Conservation (phyloP, 1,139 yeast species). For the Candida glucosophila region DNA sequence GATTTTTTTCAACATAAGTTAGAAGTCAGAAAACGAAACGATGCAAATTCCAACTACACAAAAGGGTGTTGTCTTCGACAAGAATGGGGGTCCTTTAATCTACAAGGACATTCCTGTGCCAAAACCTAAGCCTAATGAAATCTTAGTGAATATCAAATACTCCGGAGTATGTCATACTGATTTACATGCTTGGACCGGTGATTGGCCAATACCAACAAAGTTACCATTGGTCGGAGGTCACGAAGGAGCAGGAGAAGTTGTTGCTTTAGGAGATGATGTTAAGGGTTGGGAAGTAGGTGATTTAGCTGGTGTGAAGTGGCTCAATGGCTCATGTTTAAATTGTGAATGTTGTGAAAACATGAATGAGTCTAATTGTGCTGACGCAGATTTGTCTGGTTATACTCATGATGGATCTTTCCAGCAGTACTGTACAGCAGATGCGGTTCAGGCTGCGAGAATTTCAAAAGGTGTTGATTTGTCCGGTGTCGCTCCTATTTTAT, state of each 20-base stretch:
- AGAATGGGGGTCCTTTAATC: slow-evolving; percentile 34
- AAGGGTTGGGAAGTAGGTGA: slow-evolving; percentile 64
- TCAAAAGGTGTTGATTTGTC: slow-evolving; percentile 68
- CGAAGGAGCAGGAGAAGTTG: slow-evolving; percentile 79
- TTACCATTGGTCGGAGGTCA: slow-evolving; percentile 75
- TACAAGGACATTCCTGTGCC: slow-evolving; percentile 65
- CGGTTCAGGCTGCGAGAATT: slow-evolving; percentile 75
- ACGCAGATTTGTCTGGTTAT: slow-evolving; percentile 66
- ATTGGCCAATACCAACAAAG: slow-evolving; percentile 63
- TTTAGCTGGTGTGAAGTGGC: slow-evolving; percentile 68
- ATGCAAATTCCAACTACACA: slow-evolving; percentile 31
- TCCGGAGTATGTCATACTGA: slow-evolving; percentile 80
- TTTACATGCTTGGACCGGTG: slow-evolving; percentile 76
- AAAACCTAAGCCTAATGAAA: slow-evolving; percentile 56
- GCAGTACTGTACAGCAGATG: slow-evolving; percentile 77
- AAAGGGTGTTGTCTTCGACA: slow-evolving; percentile 31
- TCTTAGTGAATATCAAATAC: slow-evolving; percentile 59
- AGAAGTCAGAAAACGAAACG: no score
- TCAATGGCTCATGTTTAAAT: slow-evolving; percentile 61
- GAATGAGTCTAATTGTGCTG: slow-evolving; percentile 58
- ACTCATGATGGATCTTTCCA: slow-evolving; percentile 79
- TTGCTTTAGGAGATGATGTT: slow-evolving; percentile 60
- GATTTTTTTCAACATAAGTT: no score
- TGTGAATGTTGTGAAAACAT: slow-evolving; percentile 64
- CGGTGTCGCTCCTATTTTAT: slow-evolving; percentile 65